Evolutionary conservation across 768 basidiomycete genomes (phyloP).

Genomic region (Hygrophorus pudorinus): DNA sequence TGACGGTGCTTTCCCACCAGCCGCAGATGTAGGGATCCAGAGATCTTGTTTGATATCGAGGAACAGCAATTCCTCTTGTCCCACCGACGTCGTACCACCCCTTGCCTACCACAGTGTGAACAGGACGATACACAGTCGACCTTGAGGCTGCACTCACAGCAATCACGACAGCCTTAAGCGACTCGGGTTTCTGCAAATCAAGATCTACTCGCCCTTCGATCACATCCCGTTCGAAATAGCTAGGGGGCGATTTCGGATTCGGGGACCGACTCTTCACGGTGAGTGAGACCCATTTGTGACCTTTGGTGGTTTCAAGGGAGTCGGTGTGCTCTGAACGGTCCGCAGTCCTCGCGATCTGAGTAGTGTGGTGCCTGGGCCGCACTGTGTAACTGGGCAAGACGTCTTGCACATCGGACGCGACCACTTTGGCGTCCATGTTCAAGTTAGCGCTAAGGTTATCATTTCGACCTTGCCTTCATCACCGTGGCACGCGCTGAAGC

Average conservation of each 20-base stretch:
- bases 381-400: no score
- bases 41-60: constrained; percentile 31
- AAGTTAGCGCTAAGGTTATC: no score
- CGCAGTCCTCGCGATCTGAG: background rate
- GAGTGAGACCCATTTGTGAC: constrained; percentile 39
- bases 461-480: no score
- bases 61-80: constrained; percentile 44
- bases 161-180: constrained; percentile 36
- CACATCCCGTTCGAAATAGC: constrained; percentile 37
- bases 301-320: constrained; percentile 33
- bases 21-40: constrained; percentile 25
- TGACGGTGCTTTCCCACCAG: constrained; percentile 12
- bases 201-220: constrained; percentile 43
- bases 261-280: constrained; percentile 37
- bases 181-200: constrained; percentile 38
- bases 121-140: background rate
- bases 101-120: constrained; percentile 31
- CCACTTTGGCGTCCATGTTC: no score
- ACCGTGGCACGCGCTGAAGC: no score
- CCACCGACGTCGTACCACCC: constrained; percentile 41
- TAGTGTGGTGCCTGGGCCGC: background rate
- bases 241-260: constrained; percentile 27
- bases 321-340: constrained; percentile 24
- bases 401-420: no score
- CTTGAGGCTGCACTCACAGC: constrained; percentile 24